phyloP scores from a whole-genome alignment of 495 filamentous ascomycete genomes.

The Penicillium goetzii region DNA sequence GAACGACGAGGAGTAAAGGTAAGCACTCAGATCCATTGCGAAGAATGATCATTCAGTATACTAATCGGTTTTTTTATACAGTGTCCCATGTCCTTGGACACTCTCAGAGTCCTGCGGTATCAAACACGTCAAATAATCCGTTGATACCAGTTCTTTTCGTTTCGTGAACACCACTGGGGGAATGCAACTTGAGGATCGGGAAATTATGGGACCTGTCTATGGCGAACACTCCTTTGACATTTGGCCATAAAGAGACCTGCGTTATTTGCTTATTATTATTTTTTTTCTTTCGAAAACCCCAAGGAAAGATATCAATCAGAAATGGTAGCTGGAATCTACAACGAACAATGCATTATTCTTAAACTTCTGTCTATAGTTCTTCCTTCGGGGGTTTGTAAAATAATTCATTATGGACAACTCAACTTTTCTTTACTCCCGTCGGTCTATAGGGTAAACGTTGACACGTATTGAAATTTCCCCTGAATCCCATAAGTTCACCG shows the following conservation, averaged over 20 bases:
- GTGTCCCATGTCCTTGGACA: neutral
- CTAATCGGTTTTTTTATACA: neutral
- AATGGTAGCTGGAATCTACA: neutral
- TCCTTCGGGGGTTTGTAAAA: neutral
- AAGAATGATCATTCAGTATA: neutral
- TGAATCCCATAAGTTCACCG: too few relatives aligned
- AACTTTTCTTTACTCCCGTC: too few relatives aligned
- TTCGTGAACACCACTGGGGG: neutral
- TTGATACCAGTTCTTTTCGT: neutral
- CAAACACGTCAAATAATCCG: neutral
- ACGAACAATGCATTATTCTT: neutral
- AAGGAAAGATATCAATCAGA: neutral
- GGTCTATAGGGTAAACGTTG: too few relatives aligned
- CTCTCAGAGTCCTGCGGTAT: neutral
- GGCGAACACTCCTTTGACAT: conserved; percentile 9
- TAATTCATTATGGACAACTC: too few relatives aligned
- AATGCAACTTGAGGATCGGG: neutral
- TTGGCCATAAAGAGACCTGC: conserved; percentile 1
- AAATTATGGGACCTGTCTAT: neutral
- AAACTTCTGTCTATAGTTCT: neutral
- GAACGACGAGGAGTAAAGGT: conserved; percentile 38
- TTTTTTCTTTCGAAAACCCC: neutral
- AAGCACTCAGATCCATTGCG: neutral
- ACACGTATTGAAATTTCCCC: too few relatives aligned
- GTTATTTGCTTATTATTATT: neutral